Evolutionary conservation across 148 eudicot genomes (phyloP).

Genomic region (Polygonum maritimum): DNA sequence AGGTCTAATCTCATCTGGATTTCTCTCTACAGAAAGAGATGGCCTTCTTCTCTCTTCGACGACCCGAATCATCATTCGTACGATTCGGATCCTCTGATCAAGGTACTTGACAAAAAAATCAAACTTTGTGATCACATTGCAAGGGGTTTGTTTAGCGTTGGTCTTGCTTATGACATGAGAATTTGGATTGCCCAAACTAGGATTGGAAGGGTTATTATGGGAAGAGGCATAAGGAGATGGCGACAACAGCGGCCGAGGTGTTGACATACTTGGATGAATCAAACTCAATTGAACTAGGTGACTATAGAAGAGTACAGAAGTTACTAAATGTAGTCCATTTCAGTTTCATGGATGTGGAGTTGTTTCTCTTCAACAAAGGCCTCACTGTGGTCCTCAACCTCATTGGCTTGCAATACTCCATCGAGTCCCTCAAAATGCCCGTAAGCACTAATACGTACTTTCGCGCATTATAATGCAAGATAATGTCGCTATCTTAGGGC

Average conservation of each 20-base stretch:
- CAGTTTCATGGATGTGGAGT: not conserved
- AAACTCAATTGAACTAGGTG: not conserved
- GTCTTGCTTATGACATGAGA: not conserved
- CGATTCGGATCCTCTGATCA: not conserved
- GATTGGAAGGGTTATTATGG: not conserved
- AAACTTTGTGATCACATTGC: not conserved
- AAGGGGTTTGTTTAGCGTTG: not conserved
- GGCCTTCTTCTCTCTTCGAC: slow-evolving; percentile 39
- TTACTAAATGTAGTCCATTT: not conserved
- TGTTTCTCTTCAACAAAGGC: not conserved
- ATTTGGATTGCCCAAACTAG: not conserved
- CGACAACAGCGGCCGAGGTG: not conserved
- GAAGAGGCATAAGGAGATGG: slow-evolving; percentile 1
- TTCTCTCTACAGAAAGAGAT: slow-evolving; percentile 41
- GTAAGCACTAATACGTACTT: not conserved
- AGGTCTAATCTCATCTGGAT: slow-evolving; percentile 62
- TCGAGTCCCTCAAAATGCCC: not conserved
- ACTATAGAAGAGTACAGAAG: not conserved
- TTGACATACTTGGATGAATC: not conserved
- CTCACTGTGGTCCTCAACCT: not conserved
- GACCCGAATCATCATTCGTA: not conserved
- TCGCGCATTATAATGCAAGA: too few species aligned
- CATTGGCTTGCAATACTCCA: not conserved
- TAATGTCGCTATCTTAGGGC: too few species aligned
- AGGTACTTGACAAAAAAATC: not conserved